phyloP scores from a whole-genome alignment of 2,329 filamentous ascomycete species.

The Fusarium sterilihyphosum region DNA sequence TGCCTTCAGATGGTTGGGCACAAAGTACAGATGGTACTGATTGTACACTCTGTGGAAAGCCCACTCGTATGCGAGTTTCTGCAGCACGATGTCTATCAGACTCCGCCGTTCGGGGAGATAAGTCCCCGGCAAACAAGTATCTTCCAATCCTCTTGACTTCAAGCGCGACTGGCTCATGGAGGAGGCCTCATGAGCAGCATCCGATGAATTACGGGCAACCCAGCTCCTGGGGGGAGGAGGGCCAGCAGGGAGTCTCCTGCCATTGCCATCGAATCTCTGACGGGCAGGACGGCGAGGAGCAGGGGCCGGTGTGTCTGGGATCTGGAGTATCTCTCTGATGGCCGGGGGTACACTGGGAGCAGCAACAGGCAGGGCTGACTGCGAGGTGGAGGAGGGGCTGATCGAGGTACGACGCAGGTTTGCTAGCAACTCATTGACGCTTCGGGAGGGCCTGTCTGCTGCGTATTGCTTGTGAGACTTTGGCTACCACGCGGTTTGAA shows the following conservation, averaged over 20 bases:
- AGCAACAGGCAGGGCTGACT: conserved; percentile 44
- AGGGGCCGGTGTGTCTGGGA: conserved; percentile 66
- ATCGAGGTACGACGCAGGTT: conserved; percentile 61
- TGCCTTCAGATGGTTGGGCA: conserved; percentile 64
- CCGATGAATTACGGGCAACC: conserved; percentile 47
- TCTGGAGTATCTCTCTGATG: conserved; percentile 67
- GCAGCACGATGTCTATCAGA: conserved; percentile 62
- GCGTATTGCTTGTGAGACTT: conserved; percentile 42
- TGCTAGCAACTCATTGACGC: conserved; percentile 70
- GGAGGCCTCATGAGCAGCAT: conserved; percentile 23
- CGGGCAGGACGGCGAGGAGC: conserved; percentile 57
- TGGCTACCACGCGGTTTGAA: conserved; percentile 43
- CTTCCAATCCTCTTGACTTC: conserved; percentile 25
- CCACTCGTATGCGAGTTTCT: conserved; percentile 64
- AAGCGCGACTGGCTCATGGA: conserved; percentile 35
- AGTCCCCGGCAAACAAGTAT: conserved; percentile 55
- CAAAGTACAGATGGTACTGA: conserved; percentile 63
- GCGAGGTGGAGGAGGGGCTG: conserved; percentile 40
- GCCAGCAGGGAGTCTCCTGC: conserved; percentile 64
- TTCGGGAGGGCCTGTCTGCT: conserved; percentile 48
- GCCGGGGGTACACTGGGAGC: conserved; percentile 67
- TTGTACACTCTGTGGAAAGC: conserved; percentile 64
- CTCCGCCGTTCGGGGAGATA: conserved; percentile 57
- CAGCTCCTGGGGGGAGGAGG: conserved; percentile 70
- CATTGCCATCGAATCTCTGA: conserved; percentile 55